These are phyloP conservation scores for Citropsis articulata DNA, from an alignment of 345 rosid genomes.

Conservation along the genomic window DNA sequence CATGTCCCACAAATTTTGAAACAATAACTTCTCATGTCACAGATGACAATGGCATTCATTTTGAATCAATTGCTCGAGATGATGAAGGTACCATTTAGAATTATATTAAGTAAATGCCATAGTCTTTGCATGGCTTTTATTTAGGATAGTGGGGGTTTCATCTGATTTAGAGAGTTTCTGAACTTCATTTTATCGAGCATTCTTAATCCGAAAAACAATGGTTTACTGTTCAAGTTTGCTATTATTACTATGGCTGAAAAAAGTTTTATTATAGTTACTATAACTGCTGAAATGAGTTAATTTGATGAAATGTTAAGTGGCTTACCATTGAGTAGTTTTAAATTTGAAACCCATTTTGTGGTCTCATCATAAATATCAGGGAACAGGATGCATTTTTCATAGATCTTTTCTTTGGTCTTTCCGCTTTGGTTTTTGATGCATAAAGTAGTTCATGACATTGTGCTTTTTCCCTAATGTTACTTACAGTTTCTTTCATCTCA, in stretches of 20 bases:
- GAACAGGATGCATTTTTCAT: background rate
- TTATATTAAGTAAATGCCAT: background rate
- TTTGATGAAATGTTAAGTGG: background rate
- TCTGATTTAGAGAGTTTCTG: background rate
- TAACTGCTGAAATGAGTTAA: background rate
- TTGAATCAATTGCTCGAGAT: conserved; percentile 35
- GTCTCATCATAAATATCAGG: background rate
- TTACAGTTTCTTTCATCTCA: background rate
- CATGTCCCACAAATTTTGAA: conserved; percentile 46
- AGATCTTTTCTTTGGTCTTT: background rate
- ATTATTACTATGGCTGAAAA: background rate
- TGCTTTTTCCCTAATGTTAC: background rate
- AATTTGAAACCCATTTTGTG: background rate
- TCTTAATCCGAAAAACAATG: background rate
- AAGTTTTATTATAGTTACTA: no score
- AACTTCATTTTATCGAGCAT: background rate
- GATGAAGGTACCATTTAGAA: conserved; percentile 29
- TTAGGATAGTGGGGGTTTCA: background rate
- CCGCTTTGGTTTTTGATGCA: background rate
- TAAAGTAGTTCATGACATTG: background rate
- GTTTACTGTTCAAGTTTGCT: background rate
- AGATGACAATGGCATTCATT: conserved; percentile 30
- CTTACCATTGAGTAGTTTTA: background rate
- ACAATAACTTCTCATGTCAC: conserved; percentile 68
- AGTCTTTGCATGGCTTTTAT: background rate